Percentiles rank a stretch among this genome's conserved stretches.
Evolutionary conservation across 768 basidiomycete genomes (phyloP).

Genomic region (Suillus subluteus): DNA sequence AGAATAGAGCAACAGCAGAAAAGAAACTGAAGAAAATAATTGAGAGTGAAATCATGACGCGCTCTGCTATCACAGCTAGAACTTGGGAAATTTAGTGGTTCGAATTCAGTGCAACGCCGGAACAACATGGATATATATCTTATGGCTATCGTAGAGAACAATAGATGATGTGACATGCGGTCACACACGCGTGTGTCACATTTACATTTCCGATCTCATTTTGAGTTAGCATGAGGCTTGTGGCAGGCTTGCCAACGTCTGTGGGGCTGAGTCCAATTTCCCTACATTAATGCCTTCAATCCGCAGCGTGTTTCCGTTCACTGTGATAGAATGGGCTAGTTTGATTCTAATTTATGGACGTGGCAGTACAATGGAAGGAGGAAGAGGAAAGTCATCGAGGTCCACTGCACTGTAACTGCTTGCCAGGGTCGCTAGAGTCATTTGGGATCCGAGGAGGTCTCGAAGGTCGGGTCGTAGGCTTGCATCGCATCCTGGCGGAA

Average conservation of each 20-base stretch:
- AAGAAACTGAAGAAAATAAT: slow-evolving; percentile 14
- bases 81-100: not conserved
- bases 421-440: slow-evolving; percentile 31
- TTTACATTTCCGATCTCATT: slow-evolving; percentile 9
- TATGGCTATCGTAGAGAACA: slow-evolving; percentile 12
- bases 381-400: slow-evolving; percentile 51
- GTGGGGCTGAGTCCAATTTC: not conserved
- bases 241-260: not conserved
- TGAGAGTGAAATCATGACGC: slow-evolving; percentile 15
- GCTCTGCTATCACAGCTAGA: not conserved
- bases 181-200: slow-evolving; percentile 15
- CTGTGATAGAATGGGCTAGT: not conserved
- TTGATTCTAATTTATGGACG: slow-evolving; percentile 3
- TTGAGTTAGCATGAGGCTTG: not conserved
- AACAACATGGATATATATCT: slow-evolving; percentile 10
- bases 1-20: slow-evolving; percentile 16
- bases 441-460: slow-evolving; percentile 14
- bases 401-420: slow-evolving; percentile 46
- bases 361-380: slow-evolving; percentile 33
- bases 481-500: not conserved
- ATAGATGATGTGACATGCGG: slow-evolving; percentile 12
- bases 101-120: not conserved
- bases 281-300: slow-evolving; percentile 1
- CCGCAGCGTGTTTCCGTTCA: not conserved
- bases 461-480: not conserved